Evolutionary conservation across 768 basidiomycete genomes (phyloP), one percentile per base, ranked within the genome.

Genomic region (Suillus plorans): DNA sequence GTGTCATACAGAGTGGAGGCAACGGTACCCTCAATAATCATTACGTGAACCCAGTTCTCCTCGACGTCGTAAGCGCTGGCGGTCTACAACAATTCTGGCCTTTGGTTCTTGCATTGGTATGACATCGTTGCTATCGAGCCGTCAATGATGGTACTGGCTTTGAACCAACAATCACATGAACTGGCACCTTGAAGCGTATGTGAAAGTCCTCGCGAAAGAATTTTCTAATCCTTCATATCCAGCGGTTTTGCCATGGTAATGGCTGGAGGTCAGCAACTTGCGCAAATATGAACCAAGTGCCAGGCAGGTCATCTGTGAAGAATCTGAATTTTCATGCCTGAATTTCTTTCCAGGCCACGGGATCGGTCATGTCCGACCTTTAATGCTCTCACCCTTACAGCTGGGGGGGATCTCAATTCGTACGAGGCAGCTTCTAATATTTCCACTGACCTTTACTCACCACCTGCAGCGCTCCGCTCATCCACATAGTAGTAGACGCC

Each of bases 1-100:
- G 77, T 49, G 83, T 84, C 31, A 71, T 84, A 28, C 72, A 79
- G 61, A 80, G 79, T 56, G 80, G 82, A 3, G 45, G 69, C 36
- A 61, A 65, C 1, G 64, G 55, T 12, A 47, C n/a, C 1, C 76
- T 75, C 69, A 84, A 85, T 31, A 31, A 31, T 31, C 31, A 31
- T 31, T 6, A 31, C 31, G 31, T 31, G 31, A 31, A 31, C 31
- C 31, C 31, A 31, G 31, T 31, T 7, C 31, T 31, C 31, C 31
- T 31, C 31, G 31, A 31, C 31, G 31, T 31, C 31, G 5, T 31
- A 31, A 31, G 31, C 31, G 31, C 31, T 31, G 31, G 31, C 5
- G 31, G 31, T 31, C 70, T 84, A 80, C 45, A 82, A 86, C 66
- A 86, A 86, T 71, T 81, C 85, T 1, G 84, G 84, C 12, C 76